phyloP scores from a whole-genome alignment of 2,329 filamentous ascomycete species.

The Pestalotiopsis sp. region DNA sequence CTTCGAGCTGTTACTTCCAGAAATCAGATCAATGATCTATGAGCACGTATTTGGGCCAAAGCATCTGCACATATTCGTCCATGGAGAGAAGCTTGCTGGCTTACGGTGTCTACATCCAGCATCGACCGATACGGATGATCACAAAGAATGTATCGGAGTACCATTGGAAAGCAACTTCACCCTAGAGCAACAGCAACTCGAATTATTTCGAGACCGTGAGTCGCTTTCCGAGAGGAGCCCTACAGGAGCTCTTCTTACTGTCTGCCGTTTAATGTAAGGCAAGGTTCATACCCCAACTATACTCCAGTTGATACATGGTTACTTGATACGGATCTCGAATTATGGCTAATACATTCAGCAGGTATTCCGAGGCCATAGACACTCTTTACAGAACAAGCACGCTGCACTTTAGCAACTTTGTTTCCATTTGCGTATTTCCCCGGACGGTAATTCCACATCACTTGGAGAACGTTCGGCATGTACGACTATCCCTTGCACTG shows the following conservation, averaged over 20 bases:
- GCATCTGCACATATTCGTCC: conserved; percentile 10
- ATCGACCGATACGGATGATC: neutral
- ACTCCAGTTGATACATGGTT: neutral
- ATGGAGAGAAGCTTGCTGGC: conserved; percentile 1
- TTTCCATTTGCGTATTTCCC: conserved; percentile 8
- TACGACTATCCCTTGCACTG: conserved; percentile 7
- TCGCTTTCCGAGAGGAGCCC: neutral
- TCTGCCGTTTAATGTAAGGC: neutral
- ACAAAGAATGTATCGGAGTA: neutral
- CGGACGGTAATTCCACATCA: neutral
- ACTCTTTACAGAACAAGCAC: neutral
- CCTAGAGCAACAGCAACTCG: neutral
- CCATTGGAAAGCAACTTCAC: neutral
- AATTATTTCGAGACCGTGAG: neutral
- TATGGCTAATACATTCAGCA: neutral
- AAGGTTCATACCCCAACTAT: neutral
- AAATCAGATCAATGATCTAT: conserved; percentile 4
- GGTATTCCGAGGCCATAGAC: conserved; percentile 7
- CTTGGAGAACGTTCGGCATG: conserved; percentile 2
- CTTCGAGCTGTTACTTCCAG: neutral
- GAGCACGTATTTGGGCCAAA: neutral
- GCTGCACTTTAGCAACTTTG: conserved; percentile 9
- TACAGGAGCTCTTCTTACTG: neutral
- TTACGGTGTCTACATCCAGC: conserved; percentile 2
- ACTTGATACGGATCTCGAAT: neutral